phyloP scores from a whole-genome alignment of 2,329 filamentous ascomycete genomes.

The Leptographium lundbergii region DNA sequence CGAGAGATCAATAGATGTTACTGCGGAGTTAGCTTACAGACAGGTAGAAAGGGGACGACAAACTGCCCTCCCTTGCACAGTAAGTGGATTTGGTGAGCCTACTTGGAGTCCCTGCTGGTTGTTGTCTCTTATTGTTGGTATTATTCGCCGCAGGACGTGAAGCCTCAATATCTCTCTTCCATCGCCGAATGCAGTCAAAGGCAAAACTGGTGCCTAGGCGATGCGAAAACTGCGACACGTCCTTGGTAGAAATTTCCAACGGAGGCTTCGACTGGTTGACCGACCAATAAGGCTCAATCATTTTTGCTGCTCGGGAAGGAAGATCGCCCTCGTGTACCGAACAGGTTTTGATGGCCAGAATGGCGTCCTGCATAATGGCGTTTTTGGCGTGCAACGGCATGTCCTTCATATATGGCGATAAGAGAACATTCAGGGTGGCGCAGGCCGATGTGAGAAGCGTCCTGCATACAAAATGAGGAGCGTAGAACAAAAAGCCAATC shows the following conservation, averaged over 20 bases:
- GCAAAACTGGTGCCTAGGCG: conserved; percentile 36
- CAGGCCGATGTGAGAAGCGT: conserved; percentile 31
- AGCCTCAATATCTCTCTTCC: conserved; percentile 28
- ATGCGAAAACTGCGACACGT: conserved; percentile 28
- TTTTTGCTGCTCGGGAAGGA: conserved; percentile 28
- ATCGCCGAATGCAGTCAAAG: conserved; percentile 36
- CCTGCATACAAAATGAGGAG: conserved; percentile 37
- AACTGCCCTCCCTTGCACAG: neutral
- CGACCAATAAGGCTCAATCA: conserved; percentile 38
- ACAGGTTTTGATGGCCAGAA: conserved; percentile 26
- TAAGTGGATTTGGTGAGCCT: neutral
- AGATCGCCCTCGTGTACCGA: conserved; percentile 37
- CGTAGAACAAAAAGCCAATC: conserved; percentile 28
- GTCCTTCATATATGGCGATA: conserved; percentile 29
- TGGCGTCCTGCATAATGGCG: conserved; percentile 18
- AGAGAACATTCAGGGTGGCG: conserved; percentile 31
- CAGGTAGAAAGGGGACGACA: neutral
- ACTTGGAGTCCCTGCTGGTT: conserved; percentile 7
- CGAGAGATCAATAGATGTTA: conserved; percentile 7
- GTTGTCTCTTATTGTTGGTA: conserved; percentile 7
- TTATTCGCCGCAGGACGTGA: conserved; percentile 21
- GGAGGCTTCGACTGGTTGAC: conserved; percentile 24
- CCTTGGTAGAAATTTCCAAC: conserved; percentile 22
- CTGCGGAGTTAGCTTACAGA: neutral
- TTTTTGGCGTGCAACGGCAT: conserved; percentile 16